Percentiles rank a stretch among this genome's conserved stretches.
Conservation (phyloP, 768 basidiomycete genomes). For the Trametes gibbosa region DNA sequence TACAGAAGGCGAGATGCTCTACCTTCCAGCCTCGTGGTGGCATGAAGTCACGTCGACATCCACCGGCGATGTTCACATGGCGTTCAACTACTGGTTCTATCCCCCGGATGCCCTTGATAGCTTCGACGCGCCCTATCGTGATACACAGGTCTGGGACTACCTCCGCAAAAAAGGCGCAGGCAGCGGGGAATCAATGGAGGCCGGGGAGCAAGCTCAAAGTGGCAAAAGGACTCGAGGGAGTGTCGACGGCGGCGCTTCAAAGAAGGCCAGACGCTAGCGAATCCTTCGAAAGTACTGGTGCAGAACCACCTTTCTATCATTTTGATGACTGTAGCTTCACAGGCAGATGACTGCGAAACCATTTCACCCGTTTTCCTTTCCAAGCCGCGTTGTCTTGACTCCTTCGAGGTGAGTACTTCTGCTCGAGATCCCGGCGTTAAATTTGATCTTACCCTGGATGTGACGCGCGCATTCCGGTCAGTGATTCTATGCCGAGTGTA, state of each 20-base stretch:
- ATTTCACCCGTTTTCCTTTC: too few relatives aligned
- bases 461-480: too few relatives aligned
- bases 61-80: conserved; percentile 27
- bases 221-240: conserved; percentile 5
- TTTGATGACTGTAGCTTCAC: not conserved
- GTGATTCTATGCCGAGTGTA: too few relatives aligned
- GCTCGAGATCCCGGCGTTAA: too few relatives aligned
- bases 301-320: not conserved
- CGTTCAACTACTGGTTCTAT: conserved; percentile 35
- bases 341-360: too few relatives aligned
- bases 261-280: conserved; percentile 6
- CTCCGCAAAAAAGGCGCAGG: conserved; percentile 11
- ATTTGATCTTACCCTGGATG: too few relatives aligned
- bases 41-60: conserved; percentile 33
- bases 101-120: conserved; percentile 27
- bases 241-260: not conserved
- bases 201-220: not conserved
- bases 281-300: not conserved
- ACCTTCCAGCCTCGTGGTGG: conserved; percentile 34
- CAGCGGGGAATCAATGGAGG: not conserved
- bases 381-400: too few relatives aligned
- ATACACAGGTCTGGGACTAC: conserved; percentile 28
- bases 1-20: conserved; percentile 32
- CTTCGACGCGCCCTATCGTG: conserved; percentile 28
- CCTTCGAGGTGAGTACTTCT: too few relatives aligned